phyloP scores from a whole-genome alignment of 345 rosid species.

The Angophora floribunda region DNA sequence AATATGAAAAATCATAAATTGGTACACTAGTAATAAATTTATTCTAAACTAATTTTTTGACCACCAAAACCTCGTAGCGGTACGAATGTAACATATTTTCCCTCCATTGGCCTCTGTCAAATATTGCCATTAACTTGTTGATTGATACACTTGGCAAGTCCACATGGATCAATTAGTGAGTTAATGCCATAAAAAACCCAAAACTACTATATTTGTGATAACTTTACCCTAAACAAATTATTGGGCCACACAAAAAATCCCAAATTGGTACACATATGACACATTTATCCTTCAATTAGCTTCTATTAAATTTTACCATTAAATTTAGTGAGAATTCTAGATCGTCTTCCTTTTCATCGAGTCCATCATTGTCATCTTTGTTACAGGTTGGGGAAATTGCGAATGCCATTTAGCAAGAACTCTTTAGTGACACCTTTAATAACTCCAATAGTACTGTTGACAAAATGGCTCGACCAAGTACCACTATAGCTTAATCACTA shows the following conservation, averaged over 20 bases:
- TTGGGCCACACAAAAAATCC: too few species aligned
- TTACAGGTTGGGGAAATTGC: neutral
- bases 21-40: accelerated
- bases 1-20: neutral
- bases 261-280: neutral
- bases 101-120: accelerated
- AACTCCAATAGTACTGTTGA: neutral
- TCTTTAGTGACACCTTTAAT: neutral
- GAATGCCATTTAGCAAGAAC: neutral
- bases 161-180: neutral
- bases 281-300: neutral
- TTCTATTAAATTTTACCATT: too few species aligned
- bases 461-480: neutral
- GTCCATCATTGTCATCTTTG: neutral
- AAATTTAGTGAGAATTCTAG: neutral
- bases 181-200: too few species aligned
- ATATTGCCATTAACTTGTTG: too few species aligned
- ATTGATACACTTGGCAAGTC: neutral
- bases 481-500: neutral
- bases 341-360: neutral
- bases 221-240: too few species aligned
- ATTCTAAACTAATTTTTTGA: too few species aligned
- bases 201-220: too few species aligned
- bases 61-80: neutral
- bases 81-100: too few species aligned